Conservation (phyloP, 805 yeast genomes). For the Saccharomycopsis sp. region DNA sequence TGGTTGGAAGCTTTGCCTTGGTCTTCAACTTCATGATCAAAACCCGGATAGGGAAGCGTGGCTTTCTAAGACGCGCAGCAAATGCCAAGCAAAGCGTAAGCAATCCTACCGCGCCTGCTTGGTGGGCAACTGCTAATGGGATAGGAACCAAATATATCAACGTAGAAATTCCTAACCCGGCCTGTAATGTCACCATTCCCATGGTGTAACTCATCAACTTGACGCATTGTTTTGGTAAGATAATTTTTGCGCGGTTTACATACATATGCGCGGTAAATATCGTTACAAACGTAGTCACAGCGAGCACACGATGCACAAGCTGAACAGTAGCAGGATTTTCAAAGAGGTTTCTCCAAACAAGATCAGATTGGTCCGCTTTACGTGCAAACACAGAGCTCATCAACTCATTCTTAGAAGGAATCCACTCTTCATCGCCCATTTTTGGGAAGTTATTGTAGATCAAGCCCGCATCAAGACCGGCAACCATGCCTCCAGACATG, state of each 20-base stretch:
- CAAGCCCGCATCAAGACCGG: slow-evolving; percentile 96
- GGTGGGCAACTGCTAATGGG: slow-evolving; percentile 91
- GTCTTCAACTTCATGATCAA: slow-evolving; percentile 23
- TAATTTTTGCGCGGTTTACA: slow-evolving; percentile 47
- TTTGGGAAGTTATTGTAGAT: slow-evolving; percentile 94
- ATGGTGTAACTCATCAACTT: slow-evolving; percentile 57
- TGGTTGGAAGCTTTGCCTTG: neutral
- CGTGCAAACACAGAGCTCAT: slow-evolving; percentile 70
- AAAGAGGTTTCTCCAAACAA: slow-evolving; percentile 85
- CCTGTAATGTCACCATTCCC: slow-evolving; percentile 84
- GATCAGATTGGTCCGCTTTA: slow-evolving; percentile 58
- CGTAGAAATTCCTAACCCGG: slow-evolving; percentile 78
- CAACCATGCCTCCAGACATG: slow-evolving; percentile 96
- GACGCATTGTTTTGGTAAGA: slow-evolving; percentile 52
- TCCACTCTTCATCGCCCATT: slow-evolving; percentile 66
- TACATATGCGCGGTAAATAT: slow-evolving; percentile 67
- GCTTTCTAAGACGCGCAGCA: slow-evolving; percentile 51
- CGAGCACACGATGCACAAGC: slow-evolving; percentile 80
- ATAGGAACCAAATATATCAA: slow-evolving; percentile 85
- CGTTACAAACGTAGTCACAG: slow-evolving; percentile 70
- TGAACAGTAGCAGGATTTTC: slow-evolving; percentile 98
- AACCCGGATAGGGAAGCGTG: slow-evolving; percentile 39
- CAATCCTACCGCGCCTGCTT: slow-evolving; percentile 91
- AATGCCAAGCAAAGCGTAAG: slow-evolving; percentile 71
- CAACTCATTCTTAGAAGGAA: slow-evolving; percentile 74